Evolutionary conservation across 116 monocot genomes (phyloP).

Genomic region (Posidonia oceanica): DNA sequence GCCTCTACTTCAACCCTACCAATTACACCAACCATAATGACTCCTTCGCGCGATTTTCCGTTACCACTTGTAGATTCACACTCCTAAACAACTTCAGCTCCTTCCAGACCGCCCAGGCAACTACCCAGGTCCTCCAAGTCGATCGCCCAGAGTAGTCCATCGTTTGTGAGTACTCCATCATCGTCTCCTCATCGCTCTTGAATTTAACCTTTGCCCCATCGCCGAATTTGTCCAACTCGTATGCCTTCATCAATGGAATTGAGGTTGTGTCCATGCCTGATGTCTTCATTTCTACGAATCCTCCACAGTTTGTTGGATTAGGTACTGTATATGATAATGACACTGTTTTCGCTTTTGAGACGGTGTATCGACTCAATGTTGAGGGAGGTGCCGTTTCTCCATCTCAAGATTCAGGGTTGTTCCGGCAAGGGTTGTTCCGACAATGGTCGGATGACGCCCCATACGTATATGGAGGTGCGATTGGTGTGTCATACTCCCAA

Average conservation of each 20-base stretch:
- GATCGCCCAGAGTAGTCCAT: too few species aligned
- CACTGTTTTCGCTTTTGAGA: background rate
- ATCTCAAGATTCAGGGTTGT: too few species aligned
- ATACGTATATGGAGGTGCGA: too few species aligned
- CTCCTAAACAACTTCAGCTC: slow-evolving; percentile 30
- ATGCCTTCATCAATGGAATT: slow-evolving; percentile 15
- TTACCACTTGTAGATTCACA: too few species aligned
- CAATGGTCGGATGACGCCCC: too few species aligned
- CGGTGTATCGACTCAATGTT: slow-evolving; percentile 3
- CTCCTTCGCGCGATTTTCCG: too few species aligned
- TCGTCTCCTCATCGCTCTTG: background rate
- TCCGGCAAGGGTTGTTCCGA: too few species aligned
- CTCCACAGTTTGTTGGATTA: too few species aligned
- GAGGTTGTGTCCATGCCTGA: slow-evolving; percentile 15
- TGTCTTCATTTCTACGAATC: background rate
- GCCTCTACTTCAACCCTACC: too few species aligned
- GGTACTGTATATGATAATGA: background rate
- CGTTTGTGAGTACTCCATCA: slow-evolving; percentile 19
- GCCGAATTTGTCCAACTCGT: background rate
- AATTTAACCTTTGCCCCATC: slow-evolving; percentile 15
- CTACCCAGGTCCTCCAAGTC: slow-evolving; percentile 9
- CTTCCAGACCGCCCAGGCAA: slow-evolving; percentile 16
- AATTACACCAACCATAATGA: too few species aligned
- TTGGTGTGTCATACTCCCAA: too few species aligned
- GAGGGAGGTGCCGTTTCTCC: too few species aligned